Conservation (phyloP, 1,284 basidiomycete species). For the Malassezia brasiliensis region DNA sequence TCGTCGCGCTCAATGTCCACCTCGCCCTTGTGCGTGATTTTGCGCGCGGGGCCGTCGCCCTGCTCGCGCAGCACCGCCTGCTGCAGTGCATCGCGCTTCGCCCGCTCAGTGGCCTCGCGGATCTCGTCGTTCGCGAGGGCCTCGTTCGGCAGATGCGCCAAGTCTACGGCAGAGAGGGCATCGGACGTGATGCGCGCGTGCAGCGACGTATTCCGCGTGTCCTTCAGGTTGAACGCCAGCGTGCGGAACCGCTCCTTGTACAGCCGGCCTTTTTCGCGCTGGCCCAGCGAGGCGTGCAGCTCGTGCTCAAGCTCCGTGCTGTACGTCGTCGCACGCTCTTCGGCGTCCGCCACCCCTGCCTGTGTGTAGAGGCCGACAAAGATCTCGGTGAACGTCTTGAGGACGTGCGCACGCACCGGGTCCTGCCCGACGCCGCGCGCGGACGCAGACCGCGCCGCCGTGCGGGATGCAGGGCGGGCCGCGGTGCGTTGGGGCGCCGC, state of each 20-base stretch:
- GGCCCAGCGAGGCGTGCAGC: constrained; percentile 5
- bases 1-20: constrained; percentile 42
- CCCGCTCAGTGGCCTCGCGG: constrained; percentile 36
- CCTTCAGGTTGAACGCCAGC: constrained; percentile 45
- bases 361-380: constrained; percentile 5
- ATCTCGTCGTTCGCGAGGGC: constrained; percentile 44
- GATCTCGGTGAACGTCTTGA: constrained; percentile 12
- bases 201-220: constrained; percentile 37
- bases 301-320: constrained; percentile 9
- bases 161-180: constrained; percentile 24
- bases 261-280: constrained; percentile 4
- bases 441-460: not conserved
- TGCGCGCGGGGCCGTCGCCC: constrained; percentile 31
- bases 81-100: constrained; percentile 34
- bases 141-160: constrained; percentile 37
- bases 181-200: constrained; percentile 36
- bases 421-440: not conserved
- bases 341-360: not conserved
- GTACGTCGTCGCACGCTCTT: constrained; percentile 1
- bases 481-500: not conserved
- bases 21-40: constrained; percentile 49
- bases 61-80: constrained; percentile 34
- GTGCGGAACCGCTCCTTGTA: constrained; percentile 45
- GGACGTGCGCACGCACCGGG: constrained; percentile 14
- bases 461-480: not conserved